These are phyloP conservation scores for Rhexocercosporidium sp. DNA, from an alignment of 2,329 filamentous ascomycete genomes.

Conservation along the genomic window DNA sequence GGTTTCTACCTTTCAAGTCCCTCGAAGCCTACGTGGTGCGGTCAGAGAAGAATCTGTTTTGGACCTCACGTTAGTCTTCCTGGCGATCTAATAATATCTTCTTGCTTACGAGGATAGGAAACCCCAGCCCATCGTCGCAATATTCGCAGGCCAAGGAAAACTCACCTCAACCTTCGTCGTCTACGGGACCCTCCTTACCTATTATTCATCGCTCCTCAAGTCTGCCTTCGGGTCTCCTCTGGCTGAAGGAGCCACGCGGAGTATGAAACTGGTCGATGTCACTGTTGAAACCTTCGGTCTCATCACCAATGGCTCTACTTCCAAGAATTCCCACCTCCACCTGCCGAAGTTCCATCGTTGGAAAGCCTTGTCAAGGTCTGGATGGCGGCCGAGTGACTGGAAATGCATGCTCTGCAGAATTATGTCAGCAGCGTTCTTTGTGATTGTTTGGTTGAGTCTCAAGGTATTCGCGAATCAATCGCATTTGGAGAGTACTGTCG, in stretches of 20 bases:
- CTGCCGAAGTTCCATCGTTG: not conserved
- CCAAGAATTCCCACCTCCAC: not conserved
- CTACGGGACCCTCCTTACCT: not conserved
- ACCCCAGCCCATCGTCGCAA: conserved; percentile 1
- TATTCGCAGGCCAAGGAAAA: not conserved
- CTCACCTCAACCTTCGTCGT: not conserved
- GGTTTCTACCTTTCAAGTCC: too few relatives aligned
- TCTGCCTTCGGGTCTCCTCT: not conserved
- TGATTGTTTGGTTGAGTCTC: not conserved
- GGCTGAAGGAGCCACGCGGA: not conserved
- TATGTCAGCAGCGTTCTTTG: not conserved
- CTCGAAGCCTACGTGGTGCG: too few relatives aligned
- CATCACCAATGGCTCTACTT: not conserved
- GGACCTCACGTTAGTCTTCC: not conserved
- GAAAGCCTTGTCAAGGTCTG: not conserved
- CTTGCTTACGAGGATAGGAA: not conserved
- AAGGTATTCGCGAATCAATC: not conserved
- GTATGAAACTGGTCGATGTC: conserved; percentile 1
- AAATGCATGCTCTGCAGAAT: not conserved
- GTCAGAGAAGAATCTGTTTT: not conserved
- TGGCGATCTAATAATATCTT: not conserved
- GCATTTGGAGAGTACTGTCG: too few relatives aligned
- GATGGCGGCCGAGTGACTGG: not conserved
- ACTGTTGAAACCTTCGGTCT: not conserved
- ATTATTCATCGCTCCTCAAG: conserved; percentile 6